A percentile compares a stretch with the other conserved stretches of the same genome.
Evolutionary conservation across 768 basidiomycete genomes (phyloP).

Genomic region (Lactarius sp.): DNA sequence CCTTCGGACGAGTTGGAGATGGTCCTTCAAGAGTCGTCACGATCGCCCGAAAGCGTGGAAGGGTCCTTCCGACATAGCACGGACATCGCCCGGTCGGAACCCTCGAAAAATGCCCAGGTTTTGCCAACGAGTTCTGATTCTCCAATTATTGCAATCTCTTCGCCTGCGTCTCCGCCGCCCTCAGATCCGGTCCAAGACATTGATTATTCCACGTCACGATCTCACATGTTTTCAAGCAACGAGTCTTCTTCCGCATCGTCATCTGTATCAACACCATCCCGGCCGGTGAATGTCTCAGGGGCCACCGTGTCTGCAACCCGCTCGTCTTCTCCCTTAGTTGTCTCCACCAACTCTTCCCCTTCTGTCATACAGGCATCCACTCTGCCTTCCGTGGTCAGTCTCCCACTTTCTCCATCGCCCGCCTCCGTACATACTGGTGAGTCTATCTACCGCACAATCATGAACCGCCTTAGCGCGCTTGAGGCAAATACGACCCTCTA

Average conservation of each 20-base stretch:
- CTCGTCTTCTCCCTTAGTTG: background rate
- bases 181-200: background rate
- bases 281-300: background rate
- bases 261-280: constrained; percentile 19
- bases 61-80: constrained; percentile 19
- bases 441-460: constrained; percentile 93
- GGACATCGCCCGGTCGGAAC: constrained; percentile 6
- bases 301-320: background rate
- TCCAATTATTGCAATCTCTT: background rate
- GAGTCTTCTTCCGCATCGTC: constrained; percentile 6
- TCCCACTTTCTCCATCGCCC: constrained; percentile 24
- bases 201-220: background rate
- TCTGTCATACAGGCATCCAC: constrained; percentile 11
- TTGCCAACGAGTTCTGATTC: background rate
- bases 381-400: constrained; percentile 1
- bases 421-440: constrained; percentile 44
- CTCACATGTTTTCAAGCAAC: constrained; percentile 8
- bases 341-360: constrained; percentile 18
- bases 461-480: constrained; percentile 82
- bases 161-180: background rate
- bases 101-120: background rate
- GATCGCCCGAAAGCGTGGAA: background rate
- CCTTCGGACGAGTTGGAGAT: background rate
- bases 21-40: background rate
- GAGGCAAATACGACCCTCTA: constrained; percentile 87